Conservation (phyloP, 306 rosid species). For the Acmispon strigosus region DNA sequence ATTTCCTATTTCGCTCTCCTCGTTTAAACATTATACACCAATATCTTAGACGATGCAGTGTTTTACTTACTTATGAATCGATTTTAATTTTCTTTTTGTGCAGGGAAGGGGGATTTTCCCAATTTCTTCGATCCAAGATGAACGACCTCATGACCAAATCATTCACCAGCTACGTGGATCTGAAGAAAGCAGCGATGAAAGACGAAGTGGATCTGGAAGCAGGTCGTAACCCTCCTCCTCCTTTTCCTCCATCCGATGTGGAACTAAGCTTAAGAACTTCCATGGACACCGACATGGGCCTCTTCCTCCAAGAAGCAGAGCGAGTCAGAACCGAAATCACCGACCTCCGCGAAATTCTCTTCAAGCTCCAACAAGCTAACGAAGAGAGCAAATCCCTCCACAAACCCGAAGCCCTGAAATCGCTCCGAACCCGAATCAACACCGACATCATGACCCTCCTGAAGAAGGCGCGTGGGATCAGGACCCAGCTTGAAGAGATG, state of each 20-base stretch:
- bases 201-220: constrained; percentile 67
- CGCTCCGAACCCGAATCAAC: constrained; percentile 45
- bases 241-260: background rate
- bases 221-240: constrained; percentile 9
- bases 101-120: background rate
- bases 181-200: constrained; percentile 77
- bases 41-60: too few species aligned
- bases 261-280: constrained; percentile 45
- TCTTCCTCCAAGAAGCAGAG: constrained; percentile 75
- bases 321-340: constrained; percentile 64
- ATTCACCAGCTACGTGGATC: constrained; percentile 72
- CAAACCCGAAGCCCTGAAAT: constrained; percentile 56
- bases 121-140: constrained; percentile 27
- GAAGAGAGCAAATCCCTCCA: constrained; percentile 69
- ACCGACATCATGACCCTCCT: constrained; percentile 45
- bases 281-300: constrained; percentile 51
- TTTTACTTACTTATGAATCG: too few species aligned
- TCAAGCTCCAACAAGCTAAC: constrained; percentile 49
- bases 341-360: constrained; percentile 37
- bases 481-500: constrained; percentile 65
- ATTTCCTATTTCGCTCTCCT: too few species aligned
- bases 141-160: constrained; percentile 88
- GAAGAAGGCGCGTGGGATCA: constrained; percentile 48
- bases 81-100: background rate
- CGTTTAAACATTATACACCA: too few species aligned